Conservation (phyloP, 1,139 yeast genomes). For the Citeromyces siamensis region DNA sequence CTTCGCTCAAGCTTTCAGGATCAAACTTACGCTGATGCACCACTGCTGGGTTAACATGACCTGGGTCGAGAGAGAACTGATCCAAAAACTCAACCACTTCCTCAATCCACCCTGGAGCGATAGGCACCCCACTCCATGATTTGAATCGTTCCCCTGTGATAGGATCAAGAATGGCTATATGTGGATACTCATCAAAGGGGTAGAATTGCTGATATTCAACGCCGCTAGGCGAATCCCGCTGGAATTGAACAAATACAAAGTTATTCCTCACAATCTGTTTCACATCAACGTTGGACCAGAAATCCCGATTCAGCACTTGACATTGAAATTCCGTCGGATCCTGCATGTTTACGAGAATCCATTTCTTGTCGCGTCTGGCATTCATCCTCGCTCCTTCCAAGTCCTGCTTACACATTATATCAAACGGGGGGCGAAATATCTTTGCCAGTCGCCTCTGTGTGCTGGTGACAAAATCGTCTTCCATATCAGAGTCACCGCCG, state of each 20-base stretch:
- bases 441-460: conserved; percentile 68
- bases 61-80: conserved; percentile 55
- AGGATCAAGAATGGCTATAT: conserved; percentile 87
- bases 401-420: conserved; percentile 54
- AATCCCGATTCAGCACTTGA: conserved; percentile 83
- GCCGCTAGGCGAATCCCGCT: conserved; percentile 66
- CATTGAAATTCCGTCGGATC: conserved; percentile 77
- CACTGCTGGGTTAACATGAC: conserved; percentile 57
- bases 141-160: conserved; percentile 84
- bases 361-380: conserved; percentile 55
- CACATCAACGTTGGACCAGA: conserved; percentile 70
- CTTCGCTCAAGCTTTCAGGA: conserved; percentile 60
- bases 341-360: conserved; percentile 85
- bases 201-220: conserved; percentile 59
- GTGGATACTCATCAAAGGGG: conserved; percentile 59
- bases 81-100: conserved; percentile 48
- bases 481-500: conserved; percentile 10
- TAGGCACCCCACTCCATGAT: conserved; percentile 59
- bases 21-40: conserved; percentile 40
- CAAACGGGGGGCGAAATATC: conserved; percentile 89
- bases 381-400: conserved; percentile 59
- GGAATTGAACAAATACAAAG: conserved; percentile 77
- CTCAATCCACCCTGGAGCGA: conserved; percentile 40
- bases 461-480: conserved; percentile 26
- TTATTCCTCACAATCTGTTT: conserved; percentile 52